Base-by-base conservation (phyloP, 163 green algal species). In the Scenedesmus sp. region DNA sequence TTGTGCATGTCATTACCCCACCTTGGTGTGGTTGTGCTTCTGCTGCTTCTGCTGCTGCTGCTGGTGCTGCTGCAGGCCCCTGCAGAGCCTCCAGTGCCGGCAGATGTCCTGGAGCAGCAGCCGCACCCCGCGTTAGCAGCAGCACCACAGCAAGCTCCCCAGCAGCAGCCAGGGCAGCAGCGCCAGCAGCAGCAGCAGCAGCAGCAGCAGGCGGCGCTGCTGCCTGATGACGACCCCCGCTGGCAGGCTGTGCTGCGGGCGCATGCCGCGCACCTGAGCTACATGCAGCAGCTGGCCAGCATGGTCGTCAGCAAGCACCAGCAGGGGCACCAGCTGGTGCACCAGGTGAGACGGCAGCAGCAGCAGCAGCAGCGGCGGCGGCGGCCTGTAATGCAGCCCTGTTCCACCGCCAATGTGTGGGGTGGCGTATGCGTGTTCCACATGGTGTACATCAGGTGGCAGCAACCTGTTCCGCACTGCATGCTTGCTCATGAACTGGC, bases 291-390 rank as follows among this genome's bases (percentile, higher is more conserved):
- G 87, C 87, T 91, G 74, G 57, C 87, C n/a, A 57, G 20, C 15
- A 87, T 91, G 87, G 87, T 91, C 76, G 87, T 91, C n/a, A 87
- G 87, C 87, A 77, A 77, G 76, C 87, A 91, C 76, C 87, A 91
- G 87, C 87, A 91, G 76, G 54, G 26, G 1, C 74, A 91, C 60
- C 87, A 91, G 87, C 59, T 91, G 13, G 87, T 91, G 76, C 64
- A 91, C 52, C 87, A 91, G 87, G 87, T 91, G 70, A 55, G 87
- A 9, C 77, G 26, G 46, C 77, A 85, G 77, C 77, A 59, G 46
- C 3, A 23, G 13, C 26, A 4, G 16, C 34, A 57, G 77, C 2
- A 62, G n/a, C 5, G 15, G 82, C 12, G 6, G 23, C 56, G 23
- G 13, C 59, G 7, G 59, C 23, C 83, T 15, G 3, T 23, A 70